These are phyloP conservation scores for Phytophthora sp. DNA, from an alignment of 352 stramenopile genomes.

Conservation along the genomic window DNA sequence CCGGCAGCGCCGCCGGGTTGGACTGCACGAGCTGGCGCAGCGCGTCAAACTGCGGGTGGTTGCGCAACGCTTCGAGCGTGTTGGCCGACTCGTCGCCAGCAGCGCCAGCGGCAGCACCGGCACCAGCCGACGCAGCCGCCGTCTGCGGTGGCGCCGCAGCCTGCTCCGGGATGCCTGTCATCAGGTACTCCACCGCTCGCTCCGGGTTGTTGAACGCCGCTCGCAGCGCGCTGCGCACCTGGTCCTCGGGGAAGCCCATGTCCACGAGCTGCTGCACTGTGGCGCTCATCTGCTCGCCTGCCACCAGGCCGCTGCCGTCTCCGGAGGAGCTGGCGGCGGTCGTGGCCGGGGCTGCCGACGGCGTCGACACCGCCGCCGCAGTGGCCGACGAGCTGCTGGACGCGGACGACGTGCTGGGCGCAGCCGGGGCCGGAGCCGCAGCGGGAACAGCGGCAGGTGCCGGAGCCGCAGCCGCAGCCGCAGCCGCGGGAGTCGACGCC, in stretches of 20 bases:
- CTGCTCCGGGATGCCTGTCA: constrained; percentile 85
- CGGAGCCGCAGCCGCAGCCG: constrained; percentile 23
- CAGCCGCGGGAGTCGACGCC: not conserved
- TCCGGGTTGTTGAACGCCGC: constrained; percentile 90
- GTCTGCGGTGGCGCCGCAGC: constrained; percentile 34
- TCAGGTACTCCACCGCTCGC: constrained; percentile 88
- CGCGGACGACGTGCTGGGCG: constrained; percentile 70
- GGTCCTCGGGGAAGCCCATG: constrained; percentile 90
- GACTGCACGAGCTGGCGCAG: constrained; percentile 84
- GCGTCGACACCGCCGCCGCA: constrained; percentile 66
- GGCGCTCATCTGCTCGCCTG: constrained; percentile 52
- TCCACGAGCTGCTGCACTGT: constrained; percentile 79
- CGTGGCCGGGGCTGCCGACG: constrained; percentile 56
- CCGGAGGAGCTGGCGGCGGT: constrained; percentile 27
- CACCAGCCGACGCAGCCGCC: constrained; percentile 14
- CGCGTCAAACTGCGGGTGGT: constrained; percentile 86
- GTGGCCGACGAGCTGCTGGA: constrained; percentile 73
- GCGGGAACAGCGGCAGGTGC: constrained; percentile 33
- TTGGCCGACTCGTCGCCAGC: constrained; percentile 31
- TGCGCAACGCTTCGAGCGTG: constrained; percentile 79
- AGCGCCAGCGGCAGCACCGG: not conserved
- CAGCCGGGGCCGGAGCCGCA: constrained; percentile 29
- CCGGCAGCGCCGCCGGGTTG: constrained; percentile 79
- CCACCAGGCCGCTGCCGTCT: constrained; percentile 23
- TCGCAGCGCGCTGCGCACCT: constrained; percentile 75